Evolutionary conservation across 2,329 filamentous ascomycete species (phyloP).

Genomic region (Bipolaris gigantea): DNA sequence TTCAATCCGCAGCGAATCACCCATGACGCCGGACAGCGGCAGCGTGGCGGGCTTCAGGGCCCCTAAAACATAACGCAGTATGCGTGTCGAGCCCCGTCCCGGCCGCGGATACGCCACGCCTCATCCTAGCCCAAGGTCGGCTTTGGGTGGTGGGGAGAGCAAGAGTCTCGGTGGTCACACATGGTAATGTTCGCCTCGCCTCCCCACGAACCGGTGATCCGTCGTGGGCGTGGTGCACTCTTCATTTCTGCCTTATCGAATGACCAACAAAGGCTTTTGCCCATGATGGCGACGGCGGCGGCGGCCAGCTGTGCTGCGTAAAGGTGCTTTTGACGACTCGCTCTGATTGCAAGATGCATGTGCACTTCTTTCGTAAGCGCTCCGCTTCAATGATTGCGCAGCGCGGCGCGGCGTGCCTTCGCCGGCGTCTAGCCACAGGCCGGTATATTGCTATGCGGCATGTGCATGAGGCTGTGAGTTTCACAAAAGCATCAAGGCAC

Average conservation of each 20-base stretch:
- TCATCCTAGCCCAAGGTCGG: conserved; percentile 24
- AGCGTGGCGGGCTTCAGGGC: conserved; percentile 18
- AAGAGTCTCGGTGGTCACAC: conserved; percentile 33
- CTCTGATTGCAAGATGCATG: conserved; percentile 30
- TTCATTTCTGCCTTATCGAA: conserved; percentile 33
- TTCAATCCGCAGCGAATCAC: conserved; percentile 18
- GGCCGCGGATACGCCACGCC: conserved; percentile 40
- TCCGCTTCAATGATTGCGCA: conserved; percentile 13
- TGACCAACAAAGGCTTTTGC: conserved; percentile 23
- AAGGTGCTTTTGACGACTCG: conserved; percentile 24
- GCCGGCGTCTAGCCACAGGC: conserved; percentile 15
- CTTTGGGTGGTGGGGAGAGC: conserved; percentile 29
- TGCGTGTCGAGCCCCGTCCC: conserved; percentile 25
- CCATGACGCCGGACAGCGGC: conserved; percentile 28
- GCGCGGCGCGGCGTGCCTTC: conserved; percentile 22
- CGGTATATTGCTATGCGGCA: conserved; percentile 23
- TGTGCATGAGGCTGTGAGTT: conserved; percentile 23
- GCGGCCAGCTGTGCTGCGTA: conserved; percentile 19
- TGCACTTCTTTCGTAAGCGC: conserved; percentile 34
- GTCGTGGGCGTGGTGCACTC: conserved; percentile 19
- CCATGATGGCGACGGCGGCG: conserved; percentile 6
- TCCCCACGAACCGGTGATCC: conserved; percentile 24
- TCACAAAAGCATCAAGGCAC: conserved; percentile 7
- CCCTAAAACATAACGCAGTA: conserved; percentile 5
- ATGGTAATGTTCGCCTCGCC: conserved; percentile 27